Base-by-base conservation (phyloP, 495 filamentous ascomycete genomes). In the Penicillium argentinense region DNA sequence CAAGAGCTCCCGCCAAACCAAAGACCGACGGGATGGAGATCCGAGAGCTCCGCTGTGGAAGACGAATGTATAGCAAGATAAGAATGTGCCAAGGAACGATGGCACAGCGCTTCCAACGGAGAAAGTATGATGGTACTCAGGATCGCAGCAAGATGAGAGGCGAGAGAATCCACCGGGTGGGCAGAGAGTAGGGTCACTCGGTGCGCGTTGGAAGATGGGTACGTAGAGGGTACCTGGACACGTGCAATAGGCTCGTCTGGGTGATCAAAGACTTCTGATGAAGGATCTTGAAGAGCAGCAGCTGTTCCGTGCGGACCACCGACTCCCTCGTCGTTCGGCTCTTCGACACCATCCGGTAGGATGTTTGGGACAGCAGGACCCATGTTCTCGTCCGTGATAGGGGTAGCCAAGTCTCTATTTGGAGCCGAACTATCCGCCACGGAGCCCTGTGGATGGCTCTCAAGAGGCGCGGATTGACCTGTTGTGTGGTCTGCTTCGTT, bases 171-270 rank as follows among this genome's bases (percentile, higher is more conserved):
- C 4, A 73, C 66, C 3, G 70, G 67, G 34, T 74, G 64, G 4
- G 69, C 63, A n/a, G 74, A 75, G n/a, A 80, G 73, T 3, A 74
- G 65, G 1, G 76, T 80, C 3, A 79, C 65, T 39, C 76, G 66
- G 46, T 78, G 67, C 13, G 62, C 44, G 6, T 44, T 45, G 24
- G 55, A 33, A 22, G 40, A 33, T 8, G 42, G 28, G 27, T 27
- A 42, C n/a, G 34, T 43, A 2, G 37, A 14, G 24, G 48, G 19
- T 53, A 38, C 49, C 42, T 30, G 55, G 8, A 17, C 14, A 1
- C 14, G 37, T 19, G 34, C 8, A 42, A 5, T 8, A 33, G 29
- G 13, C 21, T 16, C 17, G 7, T 36, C 33, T 1, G 17, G 17
- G 4, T 36, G 33, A 1, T 36, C 33, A 11, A 19, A 11, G 16